Evolutionary conservation across 805 yeast species (phyloP).

Genomic region (Lachancea lanzarotensis): DNA sequence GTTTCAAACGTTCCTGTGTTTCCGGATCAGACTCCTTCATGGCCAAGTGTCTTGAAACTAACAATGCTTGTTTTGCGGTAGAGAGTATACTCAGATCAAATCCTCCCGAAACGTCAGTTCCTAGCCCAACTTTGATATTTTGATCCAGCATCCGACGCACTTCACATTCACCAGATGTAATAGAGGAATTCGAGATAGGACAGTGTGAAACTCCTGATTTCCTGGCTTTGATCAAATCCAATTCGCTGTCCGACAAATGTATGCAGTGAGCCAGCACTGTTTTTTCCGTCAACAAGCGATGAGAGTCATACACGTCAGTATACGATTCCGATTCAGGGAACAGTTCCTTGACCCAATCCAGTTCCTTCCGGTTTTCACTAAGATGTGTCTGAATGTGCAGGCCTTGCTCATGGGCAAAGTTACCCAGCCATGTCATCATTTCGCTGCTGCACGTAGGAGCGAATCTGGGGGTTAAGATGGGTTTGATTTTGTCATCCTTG

Average conservation of each 20-base stretch:
- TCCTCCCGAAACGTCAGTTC: constrained; percentile 78
- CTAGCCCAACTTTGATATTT: constrained; percentile 70
- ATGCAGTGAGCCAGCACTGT: constrained; percentile 89
- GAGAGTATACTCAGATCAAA: constrained; percentile 57
- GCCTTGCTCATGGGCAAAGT: constrained; percentile 40
- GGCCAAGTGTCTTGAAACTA: constrained; percentile 66
- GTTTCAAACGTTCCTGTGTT: constrained; percentile 35
- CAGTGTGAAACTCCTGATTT: constrained; percentile 82
- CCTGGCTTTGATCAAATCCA: constrained; percentile 45
- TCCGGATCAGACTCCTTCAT: constrained; percentile 44
- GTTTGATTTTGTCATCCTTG: constrained; percentile 45
- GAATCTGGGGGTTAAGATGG: constrained; percentile 87
- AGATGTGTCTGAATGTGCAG: constrained; percentile 85
- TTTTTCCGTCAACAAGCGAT: constrained; percentile 50
- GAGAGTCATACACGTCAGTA: constrained; percentile 68
- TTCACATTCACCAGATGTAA: constrained; percentile 87
- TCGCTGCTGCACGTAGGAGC: constrained; percentile 79
- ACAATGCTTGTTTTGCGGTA: constrained; percentile 61
- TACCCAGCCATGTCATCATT: constrained; percentile 58
- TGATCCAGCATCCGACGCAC: constrained; percentile 60
- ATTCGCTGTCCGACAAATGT: constrained; percentile 63
- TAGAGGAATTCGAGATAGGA: constrained; percentile 83
- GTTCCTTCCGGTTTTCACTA: constrained; percentile 73
- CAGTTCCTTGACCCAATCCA: constrained; percentile 60
- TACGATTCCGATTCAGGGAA: constrained; percentile 69